Evolutionary conservation across 192 early-diverging fungal genomes (phyloP), one percentile per base, ranked within the genome.

Genomic region (Coemansia sp.): DNA sequence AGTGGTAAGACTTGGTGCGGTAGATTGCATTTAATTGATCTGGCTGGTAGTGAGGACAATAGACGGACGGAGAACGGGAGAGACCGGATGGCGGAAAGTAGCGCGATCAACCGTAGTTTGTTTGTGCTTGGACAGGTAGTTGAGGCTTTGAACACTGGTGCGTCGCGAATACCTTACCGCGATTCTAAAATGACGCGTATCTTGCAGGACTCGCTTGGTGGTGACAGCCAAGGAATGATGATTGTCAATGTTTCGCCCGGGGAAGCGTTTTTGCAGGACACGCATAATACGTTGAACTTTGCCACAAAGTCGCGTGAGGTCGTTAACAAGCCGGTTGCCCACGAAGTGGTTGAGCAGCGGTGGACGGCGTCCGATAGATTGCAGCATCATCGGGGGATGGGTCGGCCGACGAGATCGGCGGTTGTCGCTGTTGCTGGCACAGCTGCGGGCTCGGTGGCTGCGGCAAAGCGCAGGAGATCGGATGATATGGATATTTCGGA

Each of bases 181-280:
- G 87, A 90, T 55, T 88, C 87, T 3, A 90, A 90, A 64, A 82
- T 90, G 81, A 90, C 89, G 28, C 74, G 88, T 25, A 85, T 88
- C 8, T 60, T 89, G 34, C 87, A 89, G 72, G 84, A 87, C 71
- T 83, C 85, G 5, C 74, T 91, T 8, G 89, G 88, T 42, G 89
- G 89, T 16, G 76, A 71, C 25, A 81, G 84, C 22, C 59, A 82
- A 48, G 87, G 84, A 34, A 81, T 89, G 81, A 88, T 91, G 85
- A 86, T 90, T 62, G 85, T 88, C 42, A 89, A 89, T 51, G 81
- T 88, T 12, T 77, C 89, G 2, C 88, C 86, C 0, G 85, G 80
- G 14, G 70, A 80, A 63, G 64, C 55, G 45, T 80, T 85, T 61
- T 51, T 72, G 63, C 69, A 77, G 42, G 83, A 85, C 29, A 85